Evolutionary conservation across 371 early-diverging fungal genomes (phyloP), one percentile per base, ranked within the genome.

Genomic region (Rhizopus delemar): DNA sequence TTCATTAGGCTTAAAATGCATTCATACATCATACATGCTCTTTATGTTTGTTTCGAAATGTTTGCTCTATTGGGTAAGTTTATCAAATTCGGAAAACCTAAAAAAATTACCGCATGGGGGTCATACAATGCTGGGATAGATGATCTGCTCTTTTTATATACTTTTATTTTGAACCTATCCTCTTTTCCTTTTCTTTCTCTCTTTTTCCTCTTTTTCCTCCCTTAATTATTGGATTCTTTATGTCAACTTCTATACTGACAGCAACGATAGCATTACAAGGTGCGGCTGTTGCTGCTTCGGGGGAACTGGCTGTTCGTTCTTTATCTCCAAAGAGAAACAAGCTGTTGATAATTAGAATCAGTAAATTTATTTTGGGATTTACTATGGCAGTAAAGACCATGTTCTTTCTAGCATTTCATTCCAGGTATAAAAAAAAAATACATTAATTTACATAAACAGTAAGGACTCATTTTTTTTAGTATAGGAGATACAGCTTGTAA

Each of bases 261-360:
- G 62, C 62, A 46, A 66, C 66, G 22, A 60, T 66, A 39, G 66
- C 66, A 31, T 45, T 66, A 50, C 62, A 66, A 31, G 66, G 66
- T 41, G 62, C 62, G 51, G 46, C 66, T 41, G 57, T 54, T 12
- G 62, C 55, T 29, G 58, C 62, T 7, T 52, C 62, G 46, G 56
- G 28, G 32, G 66, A 66, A 49, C 28, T 66, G 7, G 61, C 66
- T 51, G 4, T 66, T 22, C 62, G 66, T 6, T 54, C 51, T 36
- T 35, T 66, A 28, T 62, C 58, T 48, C 46, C 51, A 11, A 58
- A 53, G 22, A 48, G 53, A 38, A 58, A 66, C 28, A 66, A 66
- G 35, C 11, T 52, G 6, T 12, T 48, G n/a, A 28, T 39, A 45
- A 53, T 66, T 4, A 49, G 58, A 46, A 8, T 48, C 31, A 53